Evolutionary conservation across 2,329 filamentous ascomycete genomes (phyloP).

Genomic region (Phaeosphaeriaceae sp.): DNA sequence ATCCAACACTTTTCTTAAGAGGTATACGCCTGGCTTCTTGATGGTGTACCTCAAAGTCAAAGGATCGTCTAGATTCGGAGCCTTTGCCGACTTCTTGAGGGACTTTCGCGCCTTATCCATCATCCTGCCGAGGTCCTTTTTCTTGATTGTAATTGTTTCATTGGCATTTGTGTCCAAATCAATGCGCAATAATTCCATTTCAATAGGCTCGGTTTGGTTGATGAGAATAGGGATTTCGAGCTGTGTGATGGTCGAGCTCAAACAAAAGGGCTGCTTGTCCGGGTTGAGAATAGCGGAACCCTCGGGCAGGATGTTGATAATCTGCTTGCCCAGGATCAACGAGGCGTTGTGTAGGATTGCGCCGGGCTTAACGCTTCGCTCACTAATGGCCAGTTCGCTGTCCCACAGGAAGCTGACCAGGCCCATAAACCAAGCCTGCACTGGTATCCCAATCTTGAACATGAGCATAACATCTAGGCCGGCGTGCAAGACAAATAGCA

Average conservation of each 20-base stretch:
- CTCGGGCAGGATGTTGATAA: constrained; percentile 96
- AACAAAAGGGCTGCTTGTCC: constrained; percentile 78
- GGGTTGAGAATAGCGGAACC: constrained; percentile 92
- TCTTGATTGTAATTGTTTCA: constrained; percentile 78
- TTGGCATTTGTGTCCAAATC: constrained; percentile 82
- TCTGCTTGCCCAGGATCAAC: constrained; percentile 93
- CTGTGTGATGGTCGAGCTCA: constrained; percentile 67
- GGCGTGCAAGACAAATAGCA: constrained; percentile 74
- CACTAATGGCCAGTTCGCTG: constrained; percentile 90
- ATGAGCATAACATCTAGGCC: constrained; percentile 84
- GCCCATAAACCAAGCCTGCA: constrained; percentile 74
- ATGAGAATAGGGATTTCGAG: constrained; percentile 83
- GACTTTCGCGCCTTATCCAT: constrained; percentile 72
- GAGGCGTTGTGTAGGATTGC: constrained; percentile 90
- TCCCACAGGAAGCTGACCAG: constrained; percentile 86
- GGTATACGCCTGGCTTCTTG: constrained; percentile 88
- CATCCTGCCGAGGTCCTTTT: constrained; percentile 76
- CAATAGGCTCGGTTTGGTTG: constrained; percentile 88
- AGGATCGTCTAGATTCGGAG: constrained; percentile 58
- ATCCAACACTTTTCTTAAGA: constrained; percentile 83
- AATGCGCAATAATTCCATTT: constrained; percentile 86
- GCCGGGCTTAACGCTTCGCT: constrained; percentile 86
- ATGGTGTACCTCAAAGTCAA: constrained; percentile 75
- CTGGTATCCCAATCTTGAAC: constrained; percentile 85
- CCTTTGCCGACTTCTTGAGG: constrained; percentile 64